Conservation (phyloP, 1,139 yeast genomes). For the Sugiyamaella paludigena region DNA sequence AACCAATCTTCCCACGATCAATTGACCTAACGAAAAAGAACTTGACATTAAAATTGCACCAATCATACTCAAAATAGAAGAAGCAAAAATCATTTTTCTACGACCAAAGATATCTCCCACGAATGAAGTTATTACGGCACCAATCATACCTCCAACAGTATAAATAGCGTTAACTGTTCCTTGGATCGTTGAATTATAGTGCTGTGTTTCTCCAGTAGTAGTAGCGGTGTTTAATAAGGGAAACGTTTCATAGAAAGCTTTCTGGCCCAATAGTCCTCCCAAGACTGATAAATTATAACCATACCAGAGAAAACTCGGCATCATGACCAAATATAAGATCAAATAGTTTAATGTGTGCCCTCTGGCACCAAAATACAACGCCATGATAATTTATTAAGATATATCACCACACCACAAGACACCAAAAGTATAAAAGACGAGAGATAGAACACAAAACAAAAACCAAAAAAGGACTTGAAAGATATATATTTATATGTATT, state of each 20-base stretch:
- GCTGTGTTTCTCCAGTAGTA: conserved; percentile 18
- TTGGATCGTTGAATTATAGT: conserved; percentile 25
- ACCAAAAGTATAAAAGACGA: too few relatives aligned
- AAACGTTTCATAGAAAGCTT: conserved; percentile 42
- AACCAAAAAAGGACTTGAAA: too few relatives aligned
- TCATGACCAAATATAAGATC: conserved; percentile 15
- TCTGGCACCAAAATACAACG: conserved; percentile 14
- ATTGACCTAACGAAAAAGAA: conserved; percentile 62
- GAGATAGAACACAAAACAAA: too few relatives aligned
- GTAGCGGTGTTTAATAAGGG: conserved; percentile 40
- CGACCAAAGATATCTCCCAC: conserved; percentile 67
- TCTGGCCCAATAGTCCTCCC: conserved; percentile 45
- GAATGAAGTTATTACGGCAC: conserved; percentile 59
- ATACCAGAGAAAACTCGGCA: conserved; percentile 28
- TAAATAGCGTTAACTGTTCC: conserved; percentile 50
- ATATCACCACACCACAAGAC: too few relatives aligned
- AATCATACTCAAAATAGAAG: conserved; percentile 56
- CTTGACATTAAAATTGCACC: conserved; percentile 66
- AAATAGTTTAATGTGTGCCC: conserved; percentile 17
- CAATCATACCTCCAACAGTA: conserved; percentile 75
- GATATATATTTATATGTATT: too few relatives aligned
- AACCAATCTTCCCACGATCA: conserved; percentile 69
- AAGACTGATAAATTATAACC: conserved; percentile 55
- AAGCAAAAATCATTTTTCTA: conserved; percentile 58
- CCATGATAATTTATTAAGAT: neutral